Conservation (phyloP, 2,329 filamentous ascomycete genomes). For the Talaromyces sp. region DNA sequence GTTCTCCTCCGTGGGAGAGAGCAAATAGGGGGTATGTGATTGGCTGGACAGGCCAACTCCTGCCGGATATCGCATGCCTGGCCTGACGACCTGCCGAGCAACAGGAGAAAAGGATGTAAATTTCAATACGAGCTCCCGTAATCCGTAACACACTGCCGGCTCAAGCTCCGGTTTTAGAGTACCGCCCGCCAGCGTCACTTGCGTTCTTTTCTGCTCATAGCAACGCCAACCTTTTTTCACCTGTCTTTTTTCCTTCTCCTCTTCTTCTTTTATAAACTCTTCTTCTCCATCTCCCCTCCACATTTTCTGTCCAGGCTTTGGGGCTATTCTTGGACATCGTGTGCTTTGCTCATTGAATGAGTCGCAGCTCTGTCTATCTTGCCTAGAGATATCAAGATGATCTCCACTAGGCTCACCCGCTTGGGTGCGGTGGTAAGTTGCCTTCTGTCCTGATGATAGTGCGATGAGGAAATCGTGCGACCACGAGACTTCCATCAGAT, state of each 20-base stretch:
- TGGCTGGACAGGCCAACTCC: not conserved
- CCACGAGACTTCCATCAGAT: not conserved
- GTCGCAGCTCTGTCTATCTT: constrained; percentile 37
- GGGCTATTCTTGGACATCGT: constrained; percentile 19
- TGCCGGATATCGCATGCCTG: constrained; percentile 14
- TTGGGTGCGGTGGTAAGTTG: constrained; percentile 49
- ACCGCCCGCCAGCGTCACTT: constrained; percentile 26
- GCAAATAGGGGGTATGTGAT: constrained; percentile 13
- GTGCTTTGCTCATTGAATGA: constrained; percentile 37
- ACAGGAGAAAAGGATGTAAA: constrained; percentile 9
- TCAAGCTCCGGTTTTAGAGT: constrained; percentile 36
- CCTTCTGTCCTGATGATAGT: constrained; percentile 2
- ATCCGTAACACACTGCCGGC: constrained; percentile 36
- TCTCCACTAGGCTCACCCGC: constrained; percentile 49
- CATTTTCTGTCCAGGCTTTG: constrained; percentile 41
- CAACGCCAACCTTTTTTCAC: constrained; percentile 36
- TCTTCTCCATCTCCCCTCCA: constrained; percentile 35
- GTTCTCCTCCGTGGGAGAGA: not conserved
- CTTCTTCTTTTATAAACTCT: constrained; percentile 34
- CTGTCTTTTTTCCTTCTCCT: constrained; percentile 38
- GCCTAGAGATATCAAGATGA: constrained; percentile 47
- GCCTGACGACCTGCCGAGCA: not conserved
- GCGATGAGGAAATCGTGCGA: not conserved
- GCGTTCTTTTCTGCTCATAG: constrained; percentile 39
- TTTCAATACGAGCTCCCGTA: constrained; percentile 20